Evolutionary conservation across 352 stramenopile species (phyloP).

Genomic region (Achlya hypogyna): DNA sequence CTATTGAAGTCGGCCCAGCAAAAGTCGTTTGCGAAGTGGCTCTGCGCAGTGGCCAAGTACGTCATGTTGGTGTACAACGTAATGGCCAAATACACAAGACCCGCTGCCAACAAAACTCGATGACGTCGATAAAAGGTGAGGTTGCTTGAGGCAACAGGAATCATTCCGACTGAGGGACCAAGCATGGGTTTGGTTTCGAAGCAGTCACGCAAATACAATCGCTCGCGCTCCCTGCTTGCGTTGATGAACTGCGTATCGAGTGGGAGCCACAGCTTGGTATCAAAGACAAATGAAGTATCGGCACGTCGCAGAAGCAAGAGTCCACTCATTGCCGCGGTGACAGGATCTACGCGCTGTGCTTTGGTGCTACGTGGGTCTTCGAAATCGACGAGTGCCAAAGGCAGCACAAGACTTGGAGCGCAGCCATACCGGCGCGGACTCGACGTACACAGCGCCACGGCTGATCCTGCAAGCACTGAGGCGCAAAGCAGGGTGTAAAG

Average conservation of each 20-base stretch:
- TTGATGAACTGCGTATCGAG: neutral
- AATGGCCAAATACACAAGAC: neutral
- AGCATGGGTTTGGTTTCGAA: too few relatives aligned
- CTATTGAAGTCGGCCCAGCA: constrained; percentile 8
- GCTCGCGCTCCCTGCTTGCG: neutral
- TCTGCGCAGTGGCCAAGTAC: neutral
- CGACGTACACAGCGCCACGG: neutral
- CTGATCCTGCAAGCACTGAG: neutral
- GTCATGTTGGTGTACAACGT: neutral
- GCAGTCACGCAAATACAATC: too few relatives aligned
- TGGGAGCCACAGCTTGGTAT: neutral
- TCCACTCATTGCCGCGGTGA: neutral
- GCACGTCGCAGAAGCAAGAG: neutral
- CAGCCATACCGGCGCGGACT: neutral
- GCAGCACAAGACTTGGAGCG: neutral
- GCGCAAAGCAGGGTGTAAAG: neutral
- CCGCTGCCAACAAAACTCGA: neutral
- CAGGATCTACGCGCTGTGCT: neutral
- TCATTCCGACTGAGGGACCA: neutral
- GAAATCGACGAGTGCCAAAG: neutral
- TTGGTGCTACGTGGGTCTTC: neutral
- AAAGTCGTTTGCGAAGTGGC: constrained; percentile 5
- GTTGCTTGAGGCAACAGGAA: neutral
- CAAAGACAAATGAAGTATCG: neutral
- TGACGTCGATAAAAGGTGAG: too few relatives aligned